A percentile compares a stretch with the other conserved stretches of the same genome.
Conservation (phyloP, 768 basidiomycete genomes). For the Cystobasidium tubakii region DNA sequence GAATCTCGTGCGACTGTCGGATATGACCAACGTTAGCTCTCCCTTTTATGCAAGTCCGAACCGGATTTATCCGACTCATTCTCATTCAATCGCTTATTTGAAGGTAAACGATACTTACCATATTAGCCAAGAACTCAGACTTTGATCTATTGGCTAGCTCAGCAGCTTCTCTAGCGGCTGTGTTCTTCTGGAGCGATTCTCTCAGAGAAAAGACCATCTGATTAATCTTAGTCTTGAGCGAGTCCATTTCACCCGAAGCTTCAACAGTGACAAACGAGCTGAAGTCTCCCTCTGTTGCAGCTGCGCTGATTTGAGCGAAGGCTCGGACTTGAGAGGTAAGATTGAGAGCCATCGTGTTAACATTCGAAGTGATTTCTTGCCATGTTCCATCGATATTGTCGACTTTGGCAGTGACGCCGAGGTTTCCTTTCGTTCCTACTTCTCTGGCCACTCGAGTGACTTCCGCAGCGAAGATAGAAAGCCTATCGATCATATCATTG, state of each 20-base stretch:
- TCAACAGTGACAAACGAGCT: conserved; percentile 99
- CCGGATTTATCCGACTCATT: not conserved
- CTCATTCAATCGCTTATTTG: too few species aligned
- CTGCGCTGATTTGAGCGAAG: conserved; percentile 96
- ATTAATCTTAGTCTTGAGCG: conserved; percentile 92
- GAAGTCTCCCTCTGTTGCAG: conserved; percentile 98
- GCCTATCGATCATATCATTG: conserved; percentile 74
- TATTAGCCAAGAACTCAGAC: conserved; percentile 97
- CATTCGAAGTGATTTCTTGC: conserved; percentile 93
- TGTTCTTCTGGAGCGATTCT: conserved; percentile 97
- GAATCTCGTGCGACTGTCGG: conserved; percentile 66
- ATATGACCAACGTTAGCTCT: not conserved
- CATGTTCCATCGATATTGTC: conserved; percentile 95
- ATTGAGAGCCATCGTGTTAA: conserved; percentile 96
- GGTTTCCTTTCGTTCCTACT: conserved; percentile 87
- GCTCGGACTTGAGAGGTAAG: conserved; percentile 97
- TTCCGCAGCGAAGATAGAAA: conserved; percentile 60
- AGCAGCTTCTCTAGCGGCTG: conserved; percentile 90
- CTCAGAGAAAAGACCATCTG: conserved; percentile 98
- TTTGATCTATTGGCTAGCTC: conserved; percentile 96
- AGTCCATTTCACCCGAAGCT: conserved; percentile 97
- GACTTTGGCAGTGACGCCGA: conserved; percentile 94
- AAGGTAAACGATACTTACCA: too few species aligned
- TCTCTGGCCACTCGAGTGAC: conserved; percentile 95
- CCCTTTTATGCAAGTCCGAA: not conserved